Base-by-base conservation (phyloP, 495 filamentous ascomycete genomes). In the Chlorociboria aeruginascens region DNA sequence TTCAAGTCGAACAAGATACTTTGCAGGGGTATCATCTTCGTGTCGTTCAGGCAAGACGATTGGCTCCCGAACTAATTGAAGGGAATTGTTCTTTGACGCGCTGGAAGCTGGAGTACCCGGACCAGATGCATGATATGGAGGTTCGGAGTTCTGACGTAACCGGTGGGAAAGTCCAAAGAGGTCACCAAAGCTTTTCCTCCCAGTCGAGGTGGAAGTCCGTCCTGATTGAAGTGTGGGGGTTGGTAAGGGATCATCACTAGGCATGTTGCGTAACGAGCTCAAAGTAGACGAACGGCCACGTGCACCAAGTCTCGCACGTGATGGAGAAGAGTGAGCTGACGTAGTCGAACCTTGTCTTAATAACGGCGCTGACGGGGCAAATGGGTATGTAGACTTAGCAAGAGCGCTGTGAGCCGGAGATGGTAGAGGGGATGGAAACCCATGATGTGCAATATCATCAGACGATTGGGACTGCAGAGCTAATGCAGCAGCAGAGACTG, bases 261-360 rank as follows among this genome's bases (percentile, higher is more conserved):
- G 77, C 62, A 51, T 60, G 53, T 72, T 74, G 50, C 66, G 72
- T 52, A 40, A 40, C 2, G 90, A 96, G 53, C 82, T 86, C 68
- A 95, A 73, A 1, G 92, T 96, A 7, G 87, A 90, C n/a, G 90
- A 94, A 45, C 90, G 73, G 42, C 82, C 82, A 48, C 87, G 74
- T 33, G 70, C 67, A 30, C 70, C 69, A 0, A 79, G 59, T 43
- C 70, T 68, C 29, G 66, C 55, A 40, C 79, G 71, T 3, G 67
- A 72, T 16, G 85, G 84, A n/a, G 83, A 85, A 1, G 88, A 92
- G 32, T 72, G 76, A 8, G 72, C 71, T 4, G 89, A 95, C 30
- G 73, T 76, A 30, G 73, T 69, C 12, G 86, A 93, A 20, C 56
- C 70, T 61, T 54, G 79, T 68, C 49, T 81, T 76, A 71, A 86